Conservation (phyloP, 2,329 filamentous ascomycete genomes). For the Cytospora piceae region DNA sequence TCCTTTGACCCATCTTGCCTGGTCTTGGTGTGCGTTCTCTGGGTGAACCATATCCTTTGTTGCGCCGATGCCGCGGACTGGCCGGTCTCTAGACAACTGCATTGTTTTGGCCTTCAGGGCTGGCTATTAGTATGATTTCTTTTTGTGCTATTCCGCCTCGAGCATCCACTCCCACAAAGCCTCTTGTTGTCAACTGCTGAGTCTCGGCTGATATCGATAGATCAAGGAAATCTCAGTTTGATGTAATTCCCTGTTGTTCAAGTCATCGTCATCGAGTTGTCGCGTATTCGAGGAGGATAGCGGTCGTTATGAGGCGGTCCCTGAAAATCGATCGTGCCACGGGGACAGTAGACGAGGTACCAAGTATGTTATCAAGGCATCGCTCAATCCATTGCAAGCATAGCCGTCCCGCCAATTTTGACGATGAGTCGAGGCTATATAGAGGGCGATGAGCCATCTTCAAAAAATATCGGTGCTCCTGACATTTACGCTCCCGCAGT, state of each 20-base stretch:
- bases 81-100: background rate
- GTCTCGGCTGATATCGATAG: background rate
- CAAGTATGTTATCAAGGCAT: conserved; percentile 14
- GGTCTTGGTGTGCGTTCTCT: conserved; percentile 6
- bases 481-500: conserved; percentile 17
- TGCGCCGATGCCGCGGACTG: background rate
- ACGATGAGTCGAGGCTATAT: conserved; percentile 21
- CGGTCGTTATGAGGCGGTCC: conserved; percentile 1
- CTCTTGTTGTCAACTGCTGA: background rate
- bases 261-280: conserved; percentile 8
- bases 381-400: conserved; percentile 25
- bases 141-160: conserved; percentile 6
- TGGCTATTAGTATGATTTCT: background rate
- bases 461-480: conserved; percentile 12
- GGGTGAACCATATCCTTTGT: conserved; percentile 14
- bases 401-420: conserved; percentile 18
- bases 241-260: background rate
- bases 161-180: background rate
- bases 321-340: conserved; percentile 13
- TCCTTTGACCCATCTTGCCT: conserved; percentile 10
- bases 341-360: conserved; percentile 10
- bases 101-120: background rate
- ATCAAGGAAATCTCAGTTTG: background rate
- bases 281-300: background rate
- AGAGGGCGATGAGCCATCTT: conserved; percentile 18